Base-by-base conservation (phyloP, 805 yeast species). In the Blastobotrys americana region DNA sequence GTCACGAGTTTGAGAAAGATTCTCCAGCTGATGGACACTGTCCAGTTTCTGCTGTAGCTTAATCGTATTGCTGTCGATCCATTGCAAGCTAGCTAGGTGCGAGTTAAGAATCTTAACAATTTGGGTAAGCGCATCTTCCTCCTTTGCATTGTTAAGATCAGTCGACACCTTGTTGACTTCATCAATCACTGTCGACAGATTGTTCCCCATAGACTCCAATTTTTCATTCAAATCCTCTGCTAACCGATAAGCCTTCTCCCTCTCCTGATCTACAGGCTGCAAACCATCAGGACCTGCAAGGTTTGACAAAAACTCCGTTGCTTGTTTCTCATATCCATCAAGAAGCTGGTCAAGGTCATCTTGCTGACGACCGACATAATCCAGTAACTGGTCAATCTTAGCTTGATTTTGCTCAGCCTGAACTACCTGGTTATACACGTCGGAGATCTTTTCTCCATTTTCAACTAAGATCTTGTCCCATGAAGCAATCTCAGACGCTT, bases 361-460 rank as follows among this genome's bases (percentile, higher is more conserved):
- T 60, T 93, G 98, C 61, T 93, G 97, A 54, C 82, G 82, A 57
- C 84, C 93, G 41, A 93, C 83, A 58, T 88, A 90, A 34, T 80
- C 70, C 45, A 93, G 70, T 34, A 88, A 82, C 62, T 88, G 96
- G 54, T 93, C 97, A 39, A 93, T 82, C 54, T 82, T 84, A 36
- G 72, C 70, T 59, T 90, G 97, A 42, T 84, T 77, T 53, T 82
- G 84, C 57, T 89, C 96, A 3, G 96, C 95, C 43, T 78, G 77
- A 33, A 82, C 63, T 2, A 93, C 81, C 50, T 86, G 89, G 31
- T 80, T 72, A 61, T 84, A 86, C 37, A 90, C 68, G 48, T 82
- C 79, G 20, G 84, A 71, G 21, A 90, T 84, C 58, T 84, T 86
- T 40, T 84, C 89, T 9, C 95, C 95, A 42, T 95, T 89, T 28